Evolutionary conservation across 73 alveolate species (phyloP).

Genomic region (Halteria grandinella): DNA sequence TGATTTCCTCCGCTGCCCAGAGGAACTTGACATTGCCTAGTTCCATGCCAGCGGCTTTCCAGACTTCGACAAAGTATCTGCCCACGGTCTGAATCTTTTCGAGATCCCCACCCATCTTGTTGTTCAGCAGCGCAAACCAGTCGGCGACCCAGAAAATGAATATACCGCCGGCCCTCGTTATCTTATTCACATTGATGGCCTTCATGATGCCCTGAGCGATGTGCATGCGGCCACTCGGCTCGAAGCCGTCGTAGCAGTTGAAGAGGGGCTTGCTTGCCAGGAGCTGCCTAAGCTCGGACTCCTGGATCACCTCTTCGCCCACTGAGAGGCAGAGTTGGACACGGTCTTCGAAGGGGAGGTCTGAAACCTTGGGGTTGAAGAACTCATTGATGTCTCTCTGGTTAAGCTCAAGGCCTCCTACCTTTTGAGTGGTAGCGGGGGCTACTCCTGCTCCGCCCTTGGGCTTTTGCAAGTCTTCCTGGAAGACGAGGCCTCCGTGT

Average conservation of each 20-base stretch:
- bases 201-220: slow-evolving; percentile 99
- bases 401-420: slow-evolving; percentile 1
- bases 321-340: slow-evolving; percentile 72
- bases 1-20: slow-evolving; percentile 99
- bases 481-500: slow-evolving; percentile 72
- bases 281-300: slow-evolving; percentile 79
- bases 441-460: neutral
- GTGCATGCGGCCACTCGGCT: slow-evolving; percentile 99
- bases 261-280: slow-evolving; percentile 86
- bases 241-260: slow-evolving; percentile 99
- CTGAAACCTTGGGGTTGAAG: slow-evolving; percentile 38
- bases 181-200: slow-evolving; percentile 98
- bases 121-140: slow-evolving; percentile 99
- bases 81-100: slow-evolving; percentile 96
- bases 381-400: slow-evolving; percentile 39
- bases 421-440: slow-evolving; percentile 1
- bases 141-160: slow-evolving; percentile 99
- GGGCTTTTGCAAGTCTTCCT: slow-evolving; percentile 42
- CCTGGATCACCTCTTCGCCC: slow-evolving; percentile 90
- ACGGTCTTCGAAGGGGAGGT: slow-evolving; percentile 75
- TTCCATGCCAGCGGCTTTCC: slow-evolving; percentile 99
- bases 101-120: slow-evolving; percentile 99
- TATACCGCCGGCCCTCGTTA: slow-evolving; percentile 98
- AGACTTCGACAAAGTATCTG: slow-evolving; percentile 97
- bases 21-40: slow-evolving; percentile 90